Conservation (phyloP, 2,329 filamentous ascomycete species). For the Fusarium sterilihyphosum region DNA sequence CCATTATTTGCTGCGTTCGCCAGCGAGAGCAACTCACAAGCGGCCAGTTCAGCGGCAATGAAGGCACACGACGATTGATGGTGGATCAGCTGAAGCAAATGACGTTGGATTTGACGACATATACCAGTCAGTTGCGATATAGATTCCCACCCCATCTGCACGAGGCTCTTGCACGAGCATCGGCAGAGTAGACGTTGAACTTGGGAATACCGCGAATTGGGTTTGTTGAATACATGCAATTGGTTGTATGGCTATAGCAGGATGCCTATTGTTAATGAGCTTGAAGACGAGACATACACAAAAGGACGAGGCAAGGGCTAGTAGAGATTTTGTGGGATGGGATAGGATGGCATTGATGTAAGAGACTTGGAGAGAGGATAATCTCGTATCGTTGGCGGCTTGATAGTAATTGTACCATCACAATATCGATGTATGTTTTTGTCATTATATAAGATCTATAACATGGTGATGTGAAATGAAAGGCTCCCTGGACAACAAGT, state of each 20-base stretch:
- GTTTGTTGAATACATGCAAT: slow-evolving; percentile 21
- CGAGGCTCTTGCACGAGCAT: slow-evolving; percentile 85
- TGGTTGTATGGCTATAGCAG: slow-evolving; percentile 9
- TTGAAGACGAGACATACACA: slow-evolving; percentile 6
- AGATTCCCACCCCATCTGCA: slow-evolving; percentile 87
- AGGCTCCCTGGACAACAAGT: neutral
- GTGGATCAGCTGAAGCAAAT: slow-evolving; percentile 79
- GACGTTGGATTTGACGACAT: slow-evolving; percentile 91
- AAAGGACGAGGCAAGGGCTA: slow-evolving; percentile 10
- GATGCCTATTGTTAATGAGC: neutral
- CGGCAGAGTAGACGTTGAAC: slow-evolving; percentile 62
- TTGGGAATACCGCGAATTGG: neutral
- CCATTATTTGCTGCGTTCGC: slow-evolving; percentile 83
- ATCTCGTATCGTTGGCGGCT: slow-evolving; percentile 1
- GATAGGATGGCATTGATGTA: neutral
- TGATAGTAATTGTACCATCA: slow-evolving; percentile 31
- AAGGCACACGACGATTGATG: slow-evolving; percentile 70
- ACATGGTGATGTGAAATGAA: neutral
- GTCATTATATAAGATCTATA: no score
- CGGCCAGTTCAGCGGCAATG: slow-evolving; percentile 79
- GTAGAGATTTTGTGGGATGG: neutral
- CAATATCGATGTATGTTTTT: slow-evolving; percentile 6
- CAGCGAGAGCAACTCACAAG: slow-evolving; percentile 77
- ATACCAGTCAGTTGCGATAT: slow-evolving; percentile 92
- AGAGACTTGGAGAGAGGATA: neutral